Percentiles rank a stretch among this genome's conserved stretches.
These are phyloP conservation scores for Thalassiosira livingstoniorum DNA, from an alignment of 352 stramenopile genomes.

Conservation along the genomic window DNA sequence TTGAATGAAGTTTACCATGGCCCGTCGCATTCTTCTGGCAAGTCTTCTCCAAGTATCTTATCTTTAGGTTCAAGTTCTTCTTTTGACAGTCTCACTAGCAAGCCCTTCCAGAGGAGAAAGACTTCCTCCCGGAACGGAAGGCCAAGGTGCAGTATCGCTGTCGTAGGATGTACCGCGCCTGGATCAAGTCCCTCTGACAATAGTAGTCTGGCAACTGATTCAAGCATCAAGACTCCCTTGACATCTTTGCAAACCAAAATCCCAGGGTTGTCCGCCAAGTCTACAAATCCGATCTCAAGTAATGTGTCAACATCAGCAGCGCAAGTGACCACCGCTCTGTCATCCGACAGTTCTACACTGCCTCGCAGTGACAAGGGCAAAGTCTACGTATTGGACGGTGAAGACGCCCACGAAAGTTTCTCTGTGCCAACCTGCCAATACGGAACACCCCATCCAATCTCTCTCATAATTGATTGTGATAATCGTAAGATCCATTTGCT, in stretches of 20 bases:
- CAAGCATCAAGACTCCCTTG: too few relatives aligned
- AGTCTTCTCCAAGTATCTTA: constrained; percentile 20
- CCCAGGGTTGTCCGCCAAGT: too few relatives aligned
- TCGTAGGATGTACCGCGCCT: constrained; percentile 15
- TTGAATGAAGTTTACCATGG: constrained; percentile 37
- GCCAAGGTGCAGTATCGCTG: constrained; percentile 24
- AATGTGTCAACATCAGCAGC: constrained; percentile 8
- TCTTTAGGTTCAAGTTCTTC: too few relatives aligned
- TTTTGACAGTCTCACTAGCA: too few relatives aligned
- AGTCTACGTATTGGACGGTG: constrained; percentile 58
- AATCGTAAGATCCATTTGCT: constrained; percentile 45
- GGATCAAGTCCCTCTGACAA: too few relatives aligned
- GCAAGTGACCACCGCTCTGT: constrained; percentile 3
- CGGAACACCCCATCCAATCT: constrained; percentile 23
- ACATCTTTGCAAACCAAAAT: too few relatives aligned
- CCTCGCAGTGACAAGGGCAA: background rate
- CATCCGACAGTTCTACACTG: background rate
- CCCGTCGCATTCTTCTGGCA: background rate
- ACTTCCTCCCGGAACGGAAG: background rate
- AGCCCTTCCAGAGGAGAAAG: constrained; percentile 8
- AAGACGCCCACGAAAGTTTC: constrained; percentile 58
- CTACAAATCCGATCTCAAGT: background rate
- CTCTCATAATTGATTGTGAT: constrained; percentile 48
- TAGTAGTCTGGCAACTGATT: too few relatives aligned
- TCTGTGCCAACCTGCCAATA: constrained; percentile 62